Conservation (phyloP, 108 stramenopile species). For the Mediolabrus comicus region DNA sequence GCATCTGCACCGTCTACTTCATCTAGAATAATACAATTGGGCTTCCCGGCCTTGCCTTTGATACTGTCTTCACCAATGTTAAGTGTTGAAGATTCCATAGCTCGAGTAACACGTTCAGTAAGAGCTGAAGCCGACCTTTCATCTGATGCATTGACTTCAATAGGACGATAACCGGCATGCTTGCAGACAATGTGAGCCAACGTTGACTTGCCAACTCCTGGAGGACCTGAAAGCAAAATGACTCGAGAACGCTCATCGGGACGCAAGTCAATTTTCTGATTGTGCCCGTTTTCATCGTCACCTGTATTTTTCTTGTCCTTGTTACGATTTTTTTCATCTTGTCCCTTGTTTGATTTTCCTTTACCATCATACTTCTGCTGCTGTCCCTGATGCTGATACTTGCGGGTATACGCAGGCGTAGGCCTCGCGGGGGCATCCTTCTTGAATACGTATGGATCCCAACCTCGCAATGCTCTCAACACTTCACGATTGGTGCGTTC, state of each 20-base stretch:
- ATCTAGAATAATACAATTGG: conserved; percentile 93
- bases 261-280: conserved; percentile 55
- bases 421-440: conserved; percentile 62
- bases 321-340: conserved; percentile 2
- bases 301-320: not conserved
- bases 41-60: conserved; percentile 35
- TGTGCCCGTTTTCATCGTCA: conserved; percentile 2
- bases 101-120: conserved; percentile 70
- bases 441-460: conserved; percentile 96
- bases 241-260: conserved; percentile 70
- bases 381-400: conserved; percentile 7
- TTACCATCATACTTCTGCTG: conserved; percentile 25
- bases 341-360: conserved; percentile 2
- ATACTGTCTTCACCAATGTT: conserved; percentile 29
- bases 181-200: conserved; percentile 92
- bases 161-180: conserved; percentile 90
- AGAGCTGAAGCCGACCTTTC: conserved; percentile 89
- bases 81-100: conserved; percentile 86
- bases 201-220: conserved; percentile 97
- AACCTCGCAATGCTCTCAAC: conserved; percentile 78
- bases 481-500: conserved; percentile 95
- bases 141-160: conserved; percentile 97
- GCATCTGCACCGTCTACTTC: conserved; percentile 97
- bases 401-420: conserved; percentile 1
- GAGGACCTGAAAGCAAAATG: conserved; percentile 90